Evolutionary conservation across 805 yeast species (phyloP), one percentile per base, ranked within the genome.

Genomic region (Spathaspora girioi): DNA sequence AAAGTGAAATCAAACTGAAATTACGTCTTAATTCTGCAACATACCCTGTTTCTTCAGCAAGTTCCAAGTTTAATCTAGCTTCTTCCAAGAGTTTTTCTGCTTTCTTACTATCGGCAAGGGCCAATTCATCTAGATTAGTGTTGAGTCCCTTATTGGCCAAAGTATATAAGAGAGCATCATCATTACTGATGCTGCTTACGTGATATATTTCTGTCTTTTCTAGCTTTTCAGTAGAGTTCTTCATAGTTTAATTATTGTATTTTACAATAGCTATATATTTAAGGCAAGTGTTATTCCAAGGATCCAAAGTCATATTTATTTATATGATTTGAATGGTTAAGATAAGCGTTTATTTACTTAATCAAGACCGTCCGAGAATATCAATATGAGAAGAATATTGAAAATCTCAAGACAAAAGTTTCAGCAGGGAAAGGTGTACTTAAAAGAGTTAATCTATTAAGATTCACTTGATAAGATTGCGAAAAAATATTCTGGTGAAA

Each of bases 1-100:
- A 61, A 1, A 82, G 62, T 1, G 84, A 75, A 68, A 73, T 63
- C 46, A 76, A 65, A n/a, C 70, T 66, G 57, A 77, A 79, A 47
- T 56, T 52, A 40, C 53, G 45, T 48, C 51, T 55, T 12, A 59
- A 64, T 54, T 65, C 72, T 14, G 71, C 69, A 5, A 58, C 47
- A 50, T 67, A 67, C 1, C 71, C 71, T 7, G 67, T 61, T 46
- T 63, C 66, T 2, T 65, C 59, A 2, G 68, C 70, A 47, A 64
- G 50, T 45, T 54, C 56, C 51, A 67, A 58, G 56, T 66, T 63
- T 51, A 51, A 56, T 43, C 55, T 54, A 31, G 61, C 60, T 45
- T 53, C 61, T 43, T 50, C 48, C 18, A 56, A 48, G 18, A 52
- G 43, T 20, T 35, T 47, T 5, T 42, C 49, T n/a, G 52, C 50